Evolutionary conservation across 768 basidiomycete genomes (phyloP), one percentile per base, ranked within the genome.

Genomic region (Fistulinella prunicolor): DNA sequence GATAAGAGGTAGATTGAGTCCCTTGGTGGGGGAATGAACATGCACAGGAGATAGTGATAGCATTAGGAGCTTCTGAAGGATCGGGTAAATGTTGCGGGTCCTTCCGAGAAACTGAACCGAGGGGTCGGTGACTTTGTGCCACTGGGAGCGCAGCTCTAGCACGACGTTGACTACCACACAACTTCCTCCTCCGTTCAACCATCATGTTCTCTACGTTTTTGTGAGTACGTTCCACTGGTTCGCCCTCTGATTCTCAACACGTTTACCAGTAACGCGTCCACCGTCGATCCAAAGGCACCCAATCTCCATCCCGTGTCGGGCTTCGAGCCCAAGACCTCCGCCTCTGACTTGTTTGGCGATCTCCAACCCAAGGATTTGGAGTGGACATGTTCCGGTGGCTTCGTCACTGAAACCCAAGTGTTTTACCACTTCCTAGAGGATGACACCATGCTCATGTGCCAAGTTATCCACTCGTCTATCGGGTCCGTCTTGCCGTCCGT

Each of bases 321-420:
- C 23, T 55, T 64, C 5, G 65, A 76, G 37, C 70, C 76, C 9
- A 64, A 75, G 34, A 70, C 75, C 12, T 72, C 75, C 7, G 78
- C 76, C 22, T 71, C 75, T 20, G 80, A 89, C 56, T 68, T 86
- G 39, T 83, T 81, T 53, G 91, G 90, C n/a, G 79, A 83, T 57
- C 82, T 95, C 47, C 80, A 81, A 55, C 70, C 78, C 17, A 78
- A 77, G 57, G 93, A 95, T 67, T 79, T 80, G 26, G 85, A 89
- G 63, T 95, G 92, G 93, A 63, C 80, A 24, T 92, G 89, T 66
- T 73, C 82, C 0, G 75, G 82, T 41, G 92, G 94, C 1, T 95
- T 98, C 65, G 78, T 81, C 21, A 86, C 93, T 0, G 96, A 98
- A 67, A 96, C 95, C 0, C 92, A 96, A 64, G 76, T 66, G 0